Base-by-base conservation (phyloP, 495 filamentous ascomycete genomes). In the Tuber melanosporum region DNA sequence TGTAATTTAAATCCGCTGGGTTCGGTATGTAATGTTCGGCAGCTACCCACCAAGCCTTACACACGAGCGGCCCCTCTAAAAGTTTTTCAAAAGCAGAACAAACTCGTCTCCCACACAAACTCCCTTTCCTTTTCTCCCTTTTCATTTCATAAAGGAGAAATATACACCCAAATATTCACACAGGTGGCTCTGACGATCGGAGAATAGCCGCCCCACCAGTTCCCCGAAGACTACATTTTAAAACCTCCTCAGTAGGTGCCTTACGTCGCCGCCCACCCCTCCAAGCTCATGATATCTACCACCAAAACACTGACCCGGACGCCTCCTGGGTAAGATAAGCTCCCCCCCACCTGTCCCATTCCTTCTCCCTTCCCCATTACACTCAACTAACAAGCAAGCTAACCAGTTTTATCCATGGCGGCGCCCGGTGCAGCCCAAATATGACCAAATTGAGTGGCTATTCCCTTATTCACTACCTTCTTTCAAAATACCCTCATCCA, bases 381-480 rank as follows among this genome's bases (percentile, higher is more conserved):
- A 5, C 39, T 77, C 8, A 45, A 41, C 76, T 20, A 41, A 69
- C 69, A 26, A 62, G 9, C 10, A 26, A 74, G n/a, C 70, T 78
- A 26, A n/a, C 43, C 49, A 89, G 91, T 81, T 94, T 90, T 85
- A 91, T 97, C 83, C 94, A 97, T 85, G 94, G 94, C 80, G 94
- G 94, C 81, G 94, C 92, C 81, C 97, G 92, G 92, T 89, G 92
- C 76, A 93, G 97, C 81, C 93, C 93, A 70, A 83, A 83, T 70
- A 84, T 90, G 32, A 88, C 86, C 73, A 84, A 88, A n/a, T 76
- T 85, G 10, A 85, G 85, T 32, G 89, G 91, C 76, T 78, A 83
- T 41, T 84, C 86, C 9, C 85, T 87, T 17, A 83, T 88, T 62
- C 79, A 84, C 15, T 84, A 85, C 75, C 86, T 91, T 39, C 83